Evolutionary conservation across 176 grass and related monocot genomes (phyloP), one percentile per base, ranked within the genome.

Genomic region (Sorghum bicolor): DNA sequence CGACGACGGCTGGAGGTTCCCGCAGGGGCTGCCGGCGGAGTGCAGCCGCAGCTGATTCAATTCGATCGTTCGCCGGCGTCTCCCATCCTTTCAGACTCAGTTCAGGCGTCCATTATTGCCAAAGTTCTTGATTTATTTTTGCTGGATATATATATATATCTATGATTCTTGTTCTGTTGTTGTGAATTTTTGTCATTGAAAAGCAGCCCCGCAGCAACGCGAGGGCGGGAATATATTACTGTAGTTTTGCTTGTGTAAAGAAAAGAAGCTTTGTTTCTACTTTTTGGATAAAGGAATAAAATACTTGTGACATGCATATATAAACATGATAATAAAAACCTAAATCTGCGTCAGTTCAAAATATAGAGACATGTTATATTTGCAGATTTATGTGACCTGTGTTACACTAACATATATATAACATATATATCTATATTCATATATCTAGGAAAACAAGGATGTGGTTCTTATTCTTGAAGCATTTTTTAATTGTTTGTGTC

Each of bases 1-100:
- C 84, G 3, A 47, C 4, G 88, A 90, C 2, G 84, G 88, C 15
- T 83, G 84, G 84, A 24, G 88, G 2, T 90, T 90, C 80, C 84
- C 88, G 5, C 30, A 79, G 30, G 88, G 88, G 0, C 73, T 90
- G 12, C 88, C 88, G 1, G 74, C 67, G 2, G 88, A 90, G 60
- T 90, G 88, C 75, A 66, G 24, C 30, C 88, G 83, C 67, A 48
- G 72, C 45, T 81, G 79, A 80, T 29, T 4, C 9, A 17, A 55
- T 60, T 60, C 60, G 74, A 58, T 53, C 45, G 8, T 0, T 2
- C 0, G 38, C 38, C 38, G 38, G 0, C 33, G 33, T 34, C 5
- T 6, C 5, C 33, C 33, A 33, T 33, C 32, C 32, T 33, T 33
- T 33, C 32, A n/a, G n/a, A n/a, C n/a, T n/a, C n/a, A 33, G 1